Evolutionary conservation across 306 rosid genomes (phyloP), one percentile per base, ranked within the genome.

Genomic region (Trifolium fragiferum): DNA sequence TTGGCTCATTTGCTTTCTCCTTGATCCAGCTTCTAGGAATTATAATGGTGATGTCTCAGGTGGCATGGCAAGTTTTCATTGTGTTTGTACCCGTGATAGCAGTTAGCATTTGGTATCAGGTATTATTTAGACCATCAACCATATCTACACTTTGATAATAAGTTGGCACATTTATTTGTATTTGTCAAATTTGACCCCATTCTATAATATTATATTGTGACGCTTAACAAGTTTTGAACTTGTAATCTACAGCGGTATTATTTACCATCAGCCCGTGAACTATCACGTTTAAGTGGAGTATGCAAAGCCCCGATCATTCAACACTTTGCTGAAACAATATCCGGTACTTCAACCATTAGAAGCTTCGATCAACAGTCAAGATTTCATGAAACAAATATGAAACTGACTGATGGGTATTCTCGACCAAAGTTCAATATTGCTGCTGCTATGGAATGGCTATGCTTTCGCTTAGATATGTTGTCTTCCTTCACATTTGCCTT

Each of bases 231-330:
- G 76, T 76, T 23, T 70, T 1, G 7, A 74, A 32, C 40, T 60
- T 72, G 47, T 75, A 47, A 70, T 58, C 5, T 83, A 85, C 87
- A 91, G 97, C 93, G 81, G 88, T 91, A 82, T 74, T 91, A 91
- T 81, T 44, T 89, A 74, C 77, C 98, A 69, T 69, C 92, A 14
- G 96, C 97, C 1, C 81, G 97, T 73, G 98, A 93, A 77, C 86
- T 93, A 14, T 76, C 98, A 7, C 90, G 98, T 40, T 77, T 93
- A 75, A 75, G 79, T 40, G 98, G 98, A 55, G 90, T 85, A 16
- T 89, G 92, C 87, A 88, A 93, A 77, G 98, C 98, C 66, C 97
- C 97, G 9, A 84, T 87, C 46, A 91, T 93, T 74, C 98, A 93
- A 73, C 92, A 89, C 83, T 89, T 93, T 55, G 75, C 96, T 0